Percentiles rank a stretch among this genome's conserved stretches.
Conservation (phyloP, 2,329 filamentous ascomycete species). For the Beauveria brongniartii region DNA sequence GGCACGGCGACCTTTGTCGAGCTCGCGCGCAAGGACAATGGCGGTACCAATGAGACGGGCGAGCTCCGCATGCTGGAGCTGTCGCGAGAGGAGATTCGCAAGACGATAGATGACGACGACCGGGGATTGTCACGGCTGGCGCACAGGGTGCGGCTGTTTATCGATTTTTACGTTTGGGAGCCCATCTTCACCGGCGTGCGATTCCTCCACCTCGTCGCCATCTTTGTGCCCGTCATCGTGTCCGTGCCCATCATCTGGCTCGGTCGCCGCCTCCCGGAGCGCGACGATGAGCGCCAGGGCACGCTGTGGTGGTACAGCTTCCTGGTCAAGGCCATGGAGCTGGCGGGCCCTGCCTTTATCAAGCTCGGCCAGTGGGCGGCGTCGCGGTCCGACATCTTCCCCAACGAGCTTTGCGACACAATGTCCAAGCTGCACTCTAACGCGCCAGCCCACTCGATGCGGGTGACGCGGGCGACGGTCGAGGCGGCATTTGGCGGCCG, state of each 20-base stretch:
- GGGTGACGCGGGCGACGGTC: slow-evolving; percentile 70
- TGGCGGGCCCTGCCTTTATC: slow-evolving; percentile 91
- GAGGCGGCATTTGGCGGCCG: slow-evolving; percentile 73
- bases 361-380: slow-evolving; percentile 99
- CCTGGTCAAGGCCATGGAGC: slow-evolving; percentile 81
- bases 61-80: slow-evolving; percentile 82
- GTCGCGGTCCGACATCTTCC: slow-evolving; percentile 93
- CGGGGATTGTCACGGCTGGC: slow-evolving; percentile 49
- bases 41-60: slow-evolving; percentile 50
- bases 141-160: slow-evolving; percentile 53
- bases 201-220: slow-evolving; percentile 78
- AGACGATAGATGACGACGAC: slow-evolving; percentile 55
- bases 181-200: slow-evolving; percentile 78
- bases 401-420: slow-evolving; percentile 78
- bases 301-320: slow-evolving; percentile 94
- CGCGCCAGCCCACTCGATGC: slow-evolving; percentile 82
- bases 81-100: slow-evolving; percentile 69
- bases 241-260: slow-evolving; percentile 76
- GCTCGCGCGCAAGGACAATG: slow-evolving; percentile 47
- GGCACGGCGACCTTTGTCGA: slow-evolving; percentile 51
- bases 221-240: slow-evolving; percentile 85
- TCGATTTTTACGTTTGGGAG: slow-evolving; percentile 72
- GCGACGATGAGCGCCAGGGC: slow-evolving; percentile 68
- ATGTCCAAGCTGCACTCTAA: slow-evolving; percentile 96
- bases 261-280: slow-evolving; percentile 53